Conservation (phyloP, 75 land plant species). For the Cupressus sempervirens region DNA sequence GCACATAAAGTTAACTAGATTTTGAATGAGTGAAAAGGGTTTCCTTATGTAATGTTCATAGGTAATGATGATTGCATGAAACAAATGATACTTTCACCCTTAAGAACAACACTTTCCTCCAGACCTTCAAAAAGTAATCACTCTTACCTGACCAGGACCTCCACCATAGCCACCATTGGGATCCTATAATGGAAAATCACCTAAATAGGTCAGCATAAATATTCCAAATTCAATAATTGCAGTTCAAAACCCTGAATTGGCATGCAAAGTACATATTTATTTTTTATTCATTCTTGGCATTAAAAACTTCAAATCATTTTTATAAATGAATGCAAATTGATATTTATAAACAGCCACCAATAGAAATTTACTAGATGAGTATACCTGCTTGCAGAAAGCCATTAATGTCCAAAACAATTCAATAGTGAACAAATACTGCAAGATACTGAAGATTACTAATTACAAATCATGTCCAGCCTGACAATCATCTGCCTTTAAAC, state of each 20-base stretch:
- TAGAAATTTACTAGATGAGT: no score
- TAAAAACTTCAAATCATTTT: not conserved
- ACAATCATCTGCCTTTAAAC: no score
- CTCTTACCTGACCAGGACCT: conserved; percentile 91
- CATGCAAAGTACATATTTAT: not conserved
- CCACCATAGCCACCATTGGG: conserved; percentile 90
- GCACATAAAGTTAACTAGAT: not conserved
- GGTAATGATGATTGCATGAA: not conserved
- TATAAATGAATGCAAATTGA: no score
- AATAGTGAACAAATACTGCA: no score
- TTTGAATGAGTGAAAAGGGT: not conserved
- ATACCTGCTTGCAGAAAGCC: no score
- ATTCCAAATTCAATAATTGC: not conserved
- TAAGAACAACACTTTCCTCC: not conserved
- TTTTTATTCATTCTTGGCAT: not conserved
- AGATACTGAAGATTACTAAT: no score
- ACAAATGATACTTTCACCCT: not conserved
- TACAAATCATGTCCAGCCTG: no score
- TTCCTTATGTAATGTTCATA: not conserved
- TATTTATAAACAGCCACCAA: no score
- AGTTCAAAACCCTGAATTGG: not conserved
- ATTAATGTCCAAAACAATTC: no score
- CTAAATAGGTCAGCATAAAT: not conserved
- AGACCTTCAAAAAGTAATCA: conserved; percentile 1
- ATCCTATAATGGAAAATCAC: conserved; percentile 48